Percentiles rank a stretch among this genome's conserved stretches.
Conservation (phyloP, 2,329 filamentous ascomycete genomes). For the Trichophyton verrucosum region DNA sequence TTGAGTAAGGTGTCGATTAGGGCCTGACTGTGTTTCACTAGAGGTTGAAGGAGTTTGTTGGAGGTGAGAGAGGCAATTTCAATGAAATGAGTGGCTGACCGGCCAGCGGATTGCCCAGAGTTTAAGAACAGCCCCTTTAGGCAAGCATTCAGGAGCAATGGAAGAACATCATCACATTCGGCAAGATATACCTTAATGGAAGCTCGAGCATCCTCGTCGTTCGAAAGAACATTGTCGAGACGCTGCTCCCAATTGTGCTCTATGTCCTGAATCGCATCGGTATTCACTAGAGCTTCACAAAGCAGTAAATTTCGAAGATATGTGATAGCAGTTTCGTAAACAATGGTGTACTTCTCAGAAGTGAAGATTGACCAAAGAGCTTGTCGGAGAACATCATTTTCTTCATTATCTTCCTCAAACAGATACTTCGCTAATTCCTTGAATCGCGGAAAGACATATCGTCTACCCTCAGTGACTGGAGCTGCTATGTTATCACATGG, state of each 20-base stretch:
- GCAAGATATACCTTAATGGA: slow-evolving; percentile 34
- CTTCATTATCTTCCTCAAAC: slow-evolving; percentile 2
- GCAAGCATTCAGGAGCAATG: slow-evolving; percentile 32
- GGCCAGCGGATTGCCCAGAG: slow-evolving; percentile 30
- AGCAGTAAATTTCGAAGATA: slow-evolving; percentile 55
- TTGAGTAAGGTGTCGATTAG: slow-evolving; percentile 19
- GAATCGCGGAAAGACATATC: slow-evolving; percentile 31
- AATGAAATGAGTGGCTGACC: slow-evolving; percentile 40
- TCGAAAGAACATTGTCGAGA: slow-evolving; percentile 59
- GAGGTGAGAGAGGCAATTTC: slow-evolving; percentile 45
- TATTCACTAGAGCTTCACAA: slow-evolving; percentile 40
- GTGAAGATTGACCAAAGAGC: background rate
- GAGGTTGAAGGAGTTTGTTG: slow-evolving; percentile 38
- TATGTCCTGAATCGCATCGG: slow-evolving; percentile 22
- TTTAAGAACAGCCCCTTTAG: slow-evolving; percentile 32
- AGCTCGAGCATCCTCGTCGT: slow-evolving; percentile 52
- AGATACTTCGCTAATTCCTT: slow-evolving; percentile 22
- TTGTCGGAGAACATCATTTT: background rate
- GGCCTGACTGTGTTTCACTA: slow-evolving; percentile 47
- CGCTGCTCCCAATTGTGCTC: slow-evolving; percentile 61
- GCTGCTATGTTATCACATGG: slow-evolving; percentile 33
- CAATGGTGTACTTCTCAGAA: background rate
- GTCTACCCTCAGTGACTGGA: slow-evolving; percentile 30
- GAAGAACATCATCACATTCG: slow-evolving; percentile 24
- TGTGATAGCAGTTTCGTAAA: slow-evolving; percentile 53